Conservation (phyloP, 176 grass and related monocot species). For the Oryza coarctata region DNA sequence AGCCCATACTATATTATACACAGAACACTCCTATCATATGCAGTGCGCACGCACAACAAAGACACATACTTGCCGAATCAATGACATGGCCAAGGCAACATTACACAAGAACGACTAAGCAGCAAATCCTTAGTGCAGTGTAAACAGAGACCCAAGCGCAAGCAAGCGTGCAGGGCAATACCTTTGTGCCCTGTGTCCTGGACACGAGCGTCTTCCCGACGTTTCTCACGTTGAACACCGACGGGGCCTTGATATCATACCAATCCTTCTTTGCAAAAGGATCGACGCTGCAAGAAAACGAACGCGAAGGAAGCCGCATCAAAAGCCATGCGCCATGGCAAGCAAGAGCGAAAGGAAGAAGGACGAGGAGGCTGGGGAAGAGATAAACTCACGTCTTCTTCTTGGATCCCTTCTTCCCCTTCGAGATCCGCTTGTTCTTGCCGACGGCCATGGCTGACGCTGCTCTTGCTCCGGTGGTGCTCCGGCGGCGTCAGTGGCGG, state of each 20-base stretch:
- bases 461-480: not conserved
- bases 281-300: constrained; percentile 56
- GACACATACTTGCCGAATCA: not conserved
- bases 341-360: not conserved
- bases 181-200: constrained; percentile 96
- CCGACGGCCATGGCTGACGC: constrained; percentile 50
- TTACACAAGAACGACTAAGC: not conserved
- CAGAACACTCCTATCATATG: not conserved
- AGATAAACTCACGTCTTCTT: constrained; percentile 67
- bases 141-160: not conserved
- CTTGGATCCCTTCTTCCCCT: constrained; percentile 88
- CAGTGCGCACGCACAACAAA: not conserved
- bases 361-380: not conserved
- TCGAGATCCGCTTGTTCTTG: constrained; percentile 93
- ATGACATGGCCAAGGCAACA: not conserved
- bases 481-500: not conserved
- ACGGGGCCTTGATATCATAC: constrained; percentile 97
- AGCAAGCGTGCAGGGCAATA: not conserved
- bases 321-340: not conserved
- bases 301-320: not conserved
- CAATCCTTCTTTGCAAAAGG: constrained; percentile 93
- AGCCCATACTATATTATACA: not conserved
- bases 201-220: constrained; percentile 91
- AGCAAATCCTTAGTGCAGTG: not conserved
- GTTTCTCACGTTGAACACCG: constrained; percentile 59